Conservation (phyloP, 176 grass and related monocot species). For the Elaeis guineensis region DNA sequence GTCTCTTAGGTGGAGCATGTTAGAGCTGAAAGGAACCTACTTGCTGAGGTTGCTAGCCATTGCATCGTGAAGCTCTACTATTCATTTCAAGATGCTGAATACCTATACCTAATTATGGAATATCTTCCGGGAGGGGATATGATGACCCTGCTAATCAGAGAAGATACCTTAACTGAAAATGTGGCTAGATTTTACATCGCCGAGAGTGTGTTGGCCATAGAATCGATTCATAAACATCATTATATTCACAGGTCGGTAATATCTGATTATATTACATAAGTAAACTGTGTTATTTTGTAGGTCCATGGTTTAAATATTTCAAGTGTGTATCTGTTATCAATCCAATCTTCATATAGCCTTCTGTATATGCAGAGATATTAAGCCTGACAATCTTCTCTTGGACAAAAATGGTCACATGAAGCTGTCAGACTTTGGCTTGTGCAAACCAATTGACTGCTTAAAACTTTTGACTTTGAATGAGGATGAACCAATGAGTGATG, state of each 20-base stretch:
- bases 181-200: slow-evolving; percentile 92
- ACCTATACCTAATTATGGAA: slow-evolving; percentile 94
- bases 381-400: slow-evolving; percentile 45
- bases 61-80: slow-evolving; percentile 96
- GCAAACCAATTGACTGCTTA: slow-evolving; percentile 38
- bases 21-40: slow-evolving; percentile 95
- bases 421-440: slow-evolving; percentile 45
- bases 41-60: slow-evolving; percentile 94
- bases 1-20: slow-evolving; percentile 84
- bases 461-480: slow-evolving; percentile 89
- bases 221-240: slow-evolving; percentile 96
- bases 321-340: not conserved
- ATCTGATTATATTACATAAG: no score
- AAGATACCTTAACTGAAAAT: slow-evolving; percentile 89
- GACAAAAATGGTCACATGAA: slow-evolving; percentile 43
- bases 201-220: slow-evolving; percentile 88
- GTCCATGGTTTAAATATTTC: no score
- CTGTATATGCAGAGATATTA: slow-evolving; percentile 45
- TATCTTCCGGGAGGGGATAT: slow-evolving; percentile 96
- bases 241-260: slow-evolving; percentile 83
- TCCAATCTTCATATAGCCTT: not conserved
- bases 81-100: slow-evolving; percentile 92
- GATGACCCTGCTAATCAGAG: slow-evolving; percentile 96
- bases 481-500: slow-evolving; percentile 87
- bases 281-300: no score